phyloP scores from a whole-genome alignment of 2,329 filamentous ascomycete genomes.

The Periconia sp. region DNA sequence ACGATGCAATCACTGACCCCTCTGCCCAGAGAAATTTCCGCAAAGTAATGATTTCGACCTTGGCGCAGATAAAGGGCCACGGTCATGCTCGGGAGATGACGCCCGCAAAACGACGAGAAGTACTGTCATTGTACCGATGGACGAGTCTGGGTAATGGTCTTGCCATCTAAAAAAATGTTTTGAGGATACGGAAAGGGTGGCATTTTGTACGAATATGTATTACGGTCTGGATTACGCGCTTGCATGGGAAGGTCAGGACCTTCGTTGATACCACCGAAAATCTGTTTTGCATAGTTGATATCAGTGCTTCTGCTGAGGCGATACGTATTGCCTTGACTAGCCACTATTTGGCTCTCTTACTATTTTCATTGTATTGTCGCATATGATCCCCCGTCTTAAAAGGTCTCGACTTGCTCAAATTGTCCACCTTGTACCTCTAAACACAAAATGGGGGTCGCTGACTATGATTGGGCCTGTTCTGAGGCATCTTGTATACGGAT shows the following conservation, averaged over 20 bases:
- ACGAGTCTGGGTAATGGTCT: slow-evolving; percentile 47
- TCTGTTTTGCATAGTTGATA: slow-evolving; percentile 6
- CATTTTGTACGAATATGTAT: slow-evolving; percentile 17
- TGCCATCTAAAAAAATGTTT: slow-evolving; percentile 10
- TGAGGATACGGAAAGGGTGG: background rate
- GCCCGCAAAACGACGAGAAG: slow-evolving; percentile 51
- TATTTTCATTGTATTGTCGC: too few species aligned
- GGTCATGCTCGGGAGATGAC: slow-evolving; percentile 45
- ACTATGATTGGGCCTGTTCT: too few species aligned
- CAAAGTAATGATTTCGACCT: slow-evolving; percentile 56
- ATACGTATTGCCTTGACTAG: background rate
- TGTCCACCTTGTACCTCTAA: too few species aligned
- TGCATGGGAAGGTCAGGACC: slow-evolving; percentile 2
- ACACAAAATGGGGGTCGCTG: too few species aligned
- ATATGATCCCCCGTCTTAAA: too few species aligned
- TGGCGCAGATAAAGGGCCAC: slow-evolving; percentile 46
- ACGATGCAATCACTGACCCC: too few species aligned
- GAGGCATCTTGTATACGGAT: too few species aligned
- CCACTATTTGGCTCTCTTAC: too few species aligned
- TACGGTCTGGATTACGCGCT: background rate
- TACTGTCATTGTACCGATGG: slow-evolving; percentile 62
- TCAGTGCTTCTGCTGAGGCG: background rate
- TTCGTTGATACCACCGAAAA: slow-evolving; percentile 11
- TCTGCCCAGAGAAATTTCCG: slow-evolving; percentile 58
- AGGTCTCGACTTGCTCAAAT: too few species aligned